Evolutionary conservation across 805 yeast species (phyloP).

Genomic region (Barnettozyma pratensis): DNA sequence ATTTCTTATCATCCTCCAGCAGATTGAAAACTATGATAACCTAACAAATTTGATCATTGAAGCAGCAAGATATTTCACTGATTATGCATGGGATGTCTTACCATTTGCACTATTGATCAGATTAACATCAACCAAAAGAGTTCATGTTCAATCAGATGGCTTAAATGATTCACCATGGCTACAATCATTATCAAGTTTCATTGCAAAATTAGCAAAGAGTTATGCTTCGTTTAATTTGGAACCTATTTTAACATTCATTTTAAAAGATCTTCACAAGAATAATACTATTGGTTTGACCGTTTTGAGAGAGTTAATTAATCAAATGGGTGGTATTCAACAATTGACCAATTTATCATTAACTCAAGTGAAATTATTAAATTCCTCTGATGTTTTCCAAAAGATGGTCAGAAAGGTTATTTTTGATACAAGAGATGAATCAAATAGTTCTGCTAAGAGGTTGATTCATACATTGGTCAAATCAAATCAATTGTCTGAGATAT

Average conservation of each 20-base stretch:
- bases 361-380: constrained; percentile 62
- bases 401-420: constrained; percentile 51
- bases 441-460: constrained; percentile 44
- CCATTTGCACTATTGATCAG: constrained; percentile 69
- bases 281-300: constrained; percentile 59
- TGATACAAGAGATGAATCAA: constrained; percentile 43
- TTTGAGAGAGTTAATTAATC: constrained; percentile 57
- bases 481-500: constrained; percentile 54
- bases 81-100: constrained; percentile 80
- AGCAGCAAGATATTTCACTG: constrained; percentile 69
- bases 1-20: constrained; percentile 64
- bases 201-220: constrained; percentile 61
- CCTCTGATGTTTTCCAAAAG: constrained; percentile 53
- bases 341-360: constrained; percentile 59
- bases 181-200: constrained; percentile 72
- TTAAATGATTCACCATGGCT: constrained; percentile 80
- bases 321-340: constrained; percentile 78
- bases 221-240: constrained; percentile 52
- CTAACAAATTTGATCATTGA: constrained; percentile 73
- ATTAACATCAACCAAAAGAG: constrained; percentile 59
- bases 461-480: constrained; percentile 39
- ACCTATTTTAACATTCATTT: constrained; percentile 54
- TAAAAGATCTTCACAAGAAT: constrained; percentile 57
- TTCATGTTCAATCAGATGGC: constrained; percentile 70
- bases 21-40: constrained; percentile 89